Conservation (phyloP, 345 rosid species). For the Murraya paniculata region DNA sequence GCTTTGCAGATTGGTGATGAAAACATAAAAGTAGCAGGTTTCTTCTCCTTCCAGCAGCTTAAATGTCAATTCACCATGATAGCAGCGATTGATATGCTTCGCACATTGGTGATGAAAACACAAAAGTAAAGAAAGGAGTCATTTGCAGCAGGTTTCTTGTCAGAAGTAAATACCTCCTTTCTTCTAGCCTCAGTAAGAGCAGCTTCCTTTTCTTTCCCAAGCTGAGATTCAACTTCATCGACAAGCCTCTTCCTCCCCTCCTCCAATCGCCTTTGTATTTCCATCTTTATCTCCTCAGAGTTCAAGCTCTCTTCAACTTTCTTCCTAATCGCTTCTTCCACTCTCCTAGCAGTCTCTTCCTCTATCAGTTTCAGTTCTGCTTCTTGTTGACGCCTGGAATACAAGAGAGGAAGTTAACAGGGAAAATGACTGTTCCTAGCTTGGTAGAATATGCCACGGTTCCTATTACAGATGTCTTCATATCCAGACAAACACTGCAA, state of each 20-base stretch:
- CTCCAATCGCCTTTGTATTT: slow-evolving; percentile 64
- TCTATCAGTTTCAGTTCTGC: slow-evolving; percentile 84
- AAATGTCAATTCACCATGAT: not conserved
- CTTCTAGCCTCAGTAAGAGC: slow-evolving; percentile 59
- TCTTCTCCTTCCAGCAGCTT: not conserved
- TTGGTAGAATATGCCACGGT: slow-evolving; percentile 11
- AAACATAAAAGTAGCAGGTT: no score
- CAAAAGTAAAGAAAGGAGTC: not conserved
- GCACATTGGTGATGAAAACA: not conserved
- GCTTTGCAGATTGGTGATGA: not conserved
- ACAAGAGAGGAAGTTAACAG: slow-evolving; percentile 32
- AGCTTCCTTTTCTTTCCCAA: slow-evolving; percentile 81
- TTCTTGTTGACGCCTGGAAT: slow-evolving; percentile 83
- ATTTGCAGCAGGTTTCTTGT: not conserved
- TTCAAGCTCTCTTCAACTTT: slow-evolving; percentile 81
- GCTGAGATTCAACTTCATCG: slow-evolving; percentile 75
- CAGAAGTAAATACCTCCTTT: slow-evolving; percentile 58
- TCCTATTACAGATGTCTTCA: slow-evolving; percentile 33
- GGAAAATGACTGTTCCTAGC: slow-evolving; percentile 26
- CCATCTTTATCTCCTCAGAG: slow-evolving; percentile 60
- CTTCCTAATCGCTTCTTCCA: slow-evolving; percentile 73
- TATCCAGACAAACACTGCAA: slow-evolving; percentile 34
- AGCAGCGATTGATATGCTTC: not conserved
- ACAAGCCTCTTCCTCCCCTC: slow-evolving; percentile 69
- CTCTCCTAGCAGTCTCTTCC: slow-evolving; percentile 88